Evolutionary conservation across 352 stramenopile genomes (phyloP), one percentile per base, ranked within the genome.

Genomic region (Globisporangium apiculatum): DNA sequence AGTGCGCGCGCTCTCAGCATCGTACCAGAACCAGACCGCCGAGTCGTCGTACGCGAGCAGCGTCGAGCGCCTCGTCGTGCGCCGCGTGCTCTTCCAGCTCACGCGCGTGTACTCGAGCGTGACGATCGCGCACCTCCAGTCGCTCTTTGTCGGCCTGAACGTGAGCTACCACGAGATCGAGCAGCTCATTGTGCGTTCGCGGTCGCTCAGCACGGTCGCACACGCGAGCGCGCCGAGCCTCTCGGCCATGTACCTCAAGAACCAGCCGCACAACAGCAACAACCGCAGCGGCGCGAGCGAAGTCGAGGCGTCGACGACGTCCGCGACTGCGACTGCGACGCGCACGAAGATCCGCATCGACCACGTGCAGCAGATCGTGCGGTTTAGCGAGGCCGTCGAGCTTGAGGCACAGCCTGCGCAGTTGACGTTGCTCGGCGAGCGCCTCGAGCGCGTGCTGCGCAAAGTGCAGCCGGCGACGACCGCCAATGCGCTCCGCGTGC

Each of bases 61-160:
- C 36, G 69, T 92, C 1, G 79, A 89, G 68, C 73, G 79, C 40
- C 78, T 89, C 50, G 62, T 88, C 6, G 77, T 93, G 65, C 84
- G 78, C 53, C 81, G 79, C 40, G 82, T 94, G 57, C 76, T 94
- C 43, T 90, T 86, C 60, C 80, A 94, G 73, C 79, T 95, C 46
- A 94, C 81, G 18, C 78, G 79, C 55, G 81, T 95, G 47, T 96
- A 96, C 71, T 83, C 87, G 57, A 94, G 78, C 31, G 87, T 96
- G 38, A 94, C 83, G 4, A 87, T 96, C 31, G 69, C 71, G 51
- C 87, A 94, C 64, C 65, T 95, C 48, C 71, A 83, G 41, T 87
- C 75, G 53, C 97, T 99, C 68, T 94, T 96, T 9, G 75, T 84
- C 15, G 83, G 79, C 1, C 61, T 93, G 36, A 69, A 79, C 56